Evolutionary conservation across 768 basidiomycete genomes (phyloP).

Genomic region (Russula griseocarnosa): DNA sequence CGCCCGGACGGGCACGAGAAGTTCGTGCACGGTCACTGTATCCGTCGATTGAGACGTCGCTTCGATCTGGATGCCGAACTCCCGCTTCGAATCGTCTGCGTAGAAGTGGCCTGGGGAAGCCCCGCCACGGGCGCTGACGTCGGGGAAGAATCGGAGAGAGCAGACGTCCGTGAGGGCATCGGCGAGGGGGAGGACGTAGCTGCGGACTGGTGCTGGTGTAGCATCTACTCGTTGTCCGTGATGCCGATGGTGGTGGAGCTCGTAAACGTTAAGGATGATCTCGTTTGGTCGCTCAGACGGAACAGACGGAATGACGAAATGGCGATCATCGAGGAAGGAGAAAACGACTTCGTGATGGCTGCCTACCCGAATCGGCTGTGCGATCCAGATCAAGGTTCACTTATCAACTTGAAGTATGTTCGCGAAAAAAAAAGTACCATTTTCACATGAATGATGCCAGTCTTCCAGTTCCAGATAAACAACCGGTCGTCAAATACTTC

Average conservation of each 20-base stretch:
- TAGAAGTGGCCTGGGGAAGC: conserved; percentile 10
- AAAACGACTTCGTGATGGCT: background rate
- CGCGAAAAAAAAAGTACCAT: conserved; percentile 1
- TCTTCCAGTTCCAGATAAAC: conserved; percentile 21
- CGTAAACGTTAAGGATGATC: conserved; percentile 7
- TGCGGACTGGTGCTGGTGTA: background rate
- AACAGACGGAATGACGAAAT: background rate
- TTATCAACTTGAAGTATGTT: background rate
- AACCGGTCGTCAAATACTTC: background rate
- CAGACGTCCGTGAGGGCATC: background rate
- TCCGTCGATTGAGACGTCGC: background rate
- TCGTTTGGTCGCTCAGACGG: background rate
- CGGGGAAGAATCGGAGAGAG: conserved; percentile 12
- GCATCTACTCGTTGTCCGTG: background rate
- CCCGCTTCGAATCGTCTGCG: background rate
- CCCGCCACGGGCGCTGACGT: conserved; percentile 7
- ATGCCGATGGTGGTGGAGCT: background rate
- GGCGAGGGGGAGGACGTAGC: conserved; percentile 5
- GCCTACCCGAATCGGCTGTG: conserved; percentile 7
- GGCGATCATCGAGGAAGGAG: conserved; percentile 6
- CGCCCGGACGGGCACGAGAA: conserved; percentile 6
- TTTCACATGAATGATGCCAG: background rate
- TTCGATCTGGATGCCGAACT: conserved; percentile 9
- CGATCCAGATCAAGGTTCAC: background rate
- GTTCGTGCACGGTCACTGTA: background rate